phyloP scores from a whole-genome alignment of 169 alveolate genomes.

The Cryptosporidium parvum region DNA sequence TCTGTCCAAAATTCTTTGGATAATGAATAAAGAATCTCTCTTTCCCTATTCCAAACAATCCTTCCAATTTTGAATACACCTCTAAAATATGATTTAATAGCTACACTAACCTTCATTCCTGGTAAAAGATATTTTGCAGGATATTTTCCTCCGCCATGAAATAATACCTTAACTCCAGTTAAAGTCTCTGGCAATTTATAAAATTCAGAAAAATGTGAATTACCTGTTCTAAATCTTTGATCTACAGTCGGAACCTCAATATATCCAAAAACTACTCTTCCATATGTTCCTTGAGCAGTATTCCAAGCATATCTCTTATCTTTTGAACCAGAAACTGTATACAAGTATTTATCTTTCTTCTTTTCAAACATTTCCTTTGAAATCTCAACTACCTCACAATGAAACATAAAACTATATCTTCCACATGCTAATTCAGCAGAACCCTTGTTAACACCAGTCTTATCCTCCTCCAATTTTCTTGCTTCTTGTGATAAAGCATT shows the following conservation, averaged over 20 bases:
- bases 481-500: conserved; percentile 8
- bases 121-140: conserved; percentile 52
- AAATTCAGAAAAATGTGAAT: conserved; percentile 33
- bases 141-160: conserved; percentile 70
- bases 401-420: conserved; percentile 54
- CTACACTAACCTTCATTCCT: conserved; percentile 69
- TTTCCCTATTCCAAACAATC: conserved; percentile 64
- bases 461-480: conserved; percentile 26
- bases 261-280: conserved; percentile 73
- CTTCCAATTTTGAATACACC: conserved; percentile 46
- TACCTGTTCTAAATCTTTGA: background rate
- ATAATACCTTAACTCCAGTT: conserved; percentile 43
- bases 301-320: conserved; percentile 53
- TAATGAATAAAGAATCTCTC: conserved; percentile 55
- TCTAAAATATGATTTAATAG: conserved; percentile 53
- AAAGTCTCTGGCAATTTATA: conserved; percentile 41
- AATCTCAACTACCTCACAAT: conserved; percentile 49
- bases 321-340: conserved; percentile 1
- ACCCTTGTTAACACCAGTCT: conserved; percentile 54
- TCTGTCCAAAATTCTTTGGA: conserved; percentile 71
- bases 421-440: conserved; percentile 73
- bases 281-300: conserved; percentile 71
- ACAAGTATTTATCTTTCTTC: conserved; percentile 27
- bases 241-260: conserved; percentile 55
- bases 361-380: conserved; percentile 4